phyloP scores from a whole-genome alignment of 495 filamentous ascomycete species.

The Trichoderma parareesei region DNA sequence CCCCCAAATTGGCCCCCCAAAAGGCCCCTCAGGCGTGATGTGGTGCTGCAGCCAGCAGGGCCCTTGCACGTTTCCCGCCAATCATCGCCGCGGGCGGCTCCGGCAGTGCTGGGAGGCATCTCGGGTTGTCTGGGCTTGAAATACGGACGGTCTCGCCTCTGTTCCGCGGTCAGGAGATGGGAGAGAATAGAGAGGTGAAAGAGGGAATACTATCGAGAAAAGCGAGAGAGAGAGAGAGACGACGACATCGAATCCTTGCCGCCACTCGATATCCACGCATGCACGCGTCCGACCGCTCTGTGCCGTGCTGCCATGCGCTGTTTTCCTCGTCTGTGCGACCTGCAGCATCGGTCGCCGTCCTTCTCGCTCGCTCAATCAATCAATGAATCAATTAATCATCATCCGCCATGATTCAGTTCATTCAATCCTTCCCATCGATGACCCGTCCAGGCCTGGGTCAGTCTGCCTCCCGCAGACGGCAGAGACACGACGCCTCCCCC shows the following conservation, averaged over 20 bases:
- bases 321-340: neutral
- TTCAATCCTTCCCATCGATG: neutral
- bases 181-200: neutral
- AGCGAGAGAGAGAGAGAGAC: neutral
- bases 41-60: neutral
- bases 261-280: neutral
- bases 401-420: too few species aligned
- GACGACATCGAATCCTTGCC: neutral
- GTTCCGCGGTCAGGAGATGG: neutral
- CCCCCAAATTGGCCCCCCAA: neutral
- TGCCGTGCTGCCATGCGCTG: neutral
- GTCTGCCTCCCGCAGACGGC: neutral
- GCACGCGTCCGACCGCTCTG: neutral
- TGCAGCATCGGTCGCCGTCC: neutral
- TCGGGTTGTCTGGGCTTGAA: conserved; percentile 5
- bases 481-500: too few species aligned
- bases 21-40: neutral
- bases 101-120: neutral
- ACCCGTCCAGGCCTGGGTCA: neutral
- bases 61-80: neutral
- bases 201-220: too few species aligned
- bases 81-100: neutral
- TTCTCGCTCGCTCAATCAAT: too few species aligned
- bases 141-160: conserved; percentile 1
- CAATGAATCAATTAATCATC: neutral